phyloP scores from a whole-genome alignment of 2,329 filamentous ascomycete species.

The Tolypocladium tundrense region DNA sequence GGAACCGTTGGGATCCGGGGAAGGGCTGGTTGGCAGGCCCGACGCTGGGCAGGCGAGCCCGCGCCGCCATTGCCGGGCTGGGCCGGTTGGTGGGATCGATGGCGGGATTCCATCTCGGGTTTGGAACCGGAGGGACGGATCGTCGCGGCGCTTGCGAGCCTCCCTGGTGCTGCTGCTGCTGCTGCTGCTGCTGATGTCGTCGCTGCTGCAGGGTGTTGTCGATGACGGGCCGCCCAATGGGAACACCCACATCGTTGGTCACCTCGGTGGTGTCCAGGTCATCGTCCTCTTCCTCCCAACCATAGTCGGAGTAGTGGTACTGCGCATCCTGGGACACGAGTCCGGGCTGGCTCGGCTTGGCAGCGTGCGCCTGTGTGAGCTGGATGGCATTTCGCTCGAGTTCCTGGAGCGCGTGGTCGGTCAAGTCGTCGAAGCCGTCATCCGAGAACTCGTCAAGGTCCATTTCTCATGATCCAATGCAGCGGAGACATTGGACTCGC shows the following conservation, averaged over 20 bases:
- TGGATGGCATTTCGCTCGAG: conserved; percentile 55
- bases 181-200: conserved; percentile 19
- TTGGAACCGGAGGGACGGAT: conserved; percentile 20
- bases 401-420: conserved; percentile 46
- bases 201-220: conserved; percentile 26
- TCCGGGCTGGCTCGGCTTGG: conserved; percentile 12
- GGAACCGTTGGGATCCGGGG: conserved; percentile 19
- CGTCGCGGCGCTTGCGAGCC: conserved; percentile 13
- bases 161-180: conserved; percentile 10
- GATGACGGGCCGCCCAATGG: conserved; percentile 23
- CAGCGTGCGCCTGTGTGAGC: conserved; percentile 40
- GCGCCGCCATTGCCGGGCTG: conserved; percentile 6
- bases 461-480: conserved; percentile 16
- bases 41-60: conserved; percentile 7
- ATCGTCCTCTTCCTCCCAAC: conserved; percentile 45
- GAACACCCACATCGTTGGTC: conserved; percentile 34
- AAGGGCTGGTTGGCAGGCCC: conserved; percentile 11
- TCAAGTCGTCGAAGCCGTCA: conserved; percentile 52
- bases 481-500: conserved; percentile 4
- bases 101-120: conserved; percentile 28
- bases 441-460: conserved; percentile 50
- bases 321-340: conserved; percentile 12
- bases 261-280: conserved; percentile 50
- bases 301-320: conserved; percentile 23
- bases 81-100: conserved; percentile 15